Percentiles rank a stretch among this genome's conserved stretches.
Evolutionary conservation across 2,329 filamentous ascomycete species (phyloP).

Genomic region (Ascochyta viciae-villosae): DNA sequence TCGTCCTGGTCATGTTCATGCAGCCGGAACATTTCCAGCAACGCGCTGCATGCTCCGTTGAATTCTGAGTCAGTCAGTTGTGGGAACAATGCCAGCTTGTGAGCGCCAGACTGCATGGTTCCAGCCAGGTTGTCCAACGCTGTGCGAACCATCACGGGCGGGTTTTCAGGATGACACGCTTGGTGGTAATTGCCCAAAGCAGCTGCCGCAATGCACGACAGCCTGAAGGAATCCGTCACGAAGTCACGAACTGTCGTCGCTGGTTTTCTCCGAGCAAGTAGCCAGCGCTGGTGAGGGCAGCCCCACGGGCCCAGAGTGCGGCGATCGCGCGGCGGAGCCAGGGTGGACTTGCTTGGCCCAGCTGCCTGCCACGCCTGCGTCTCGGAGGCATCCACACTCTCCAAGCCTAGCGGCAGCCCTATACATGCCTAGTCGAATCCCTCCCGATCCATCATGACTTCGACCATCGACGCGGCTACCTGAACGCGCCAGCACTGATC

Average conservation of each 20-base stretch:
- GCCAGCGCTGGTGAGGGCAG: neutral
- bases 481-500: slow-evolving; percentile 34
- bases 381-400: slow-evolving; percentile 26
- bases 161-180: neutral
- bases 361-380: slow-evolving; percentile 26
- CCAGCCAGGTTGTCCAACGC: neutral
- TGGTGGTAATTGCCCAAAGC: neutral
- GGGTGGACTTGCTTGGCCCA: neutral
- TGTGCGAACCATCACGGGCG: neutral
- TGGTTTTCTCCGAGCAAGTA: slow-evolving; percentile 1
- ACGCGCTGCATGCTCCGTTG: slow-evolving; percentile 29
- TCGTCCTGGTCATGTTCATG: slow-evolving; percentile 24
- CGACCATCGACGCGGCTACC: slow-evolving; percentile 21
- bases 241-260: neutral
- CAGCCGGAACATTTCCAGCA: slow-evolving; percentile 27
- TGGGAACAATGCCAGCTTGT: slow-evolving; percentile 35
- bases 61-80: slow-evolving; percentile 40
- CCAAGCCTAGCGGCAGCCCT: slow-evolving; percentile 27
- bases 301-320: slow-evolving; percentile 2
- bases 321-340: slow-evolving; percentile 11
- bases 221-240: no score
- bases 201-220: neutral
- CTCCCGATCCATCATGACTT: slow-evolving; percentile 28
- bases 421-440: slow-evolving; percentile 17
- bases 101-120: neutral